Evolutionary conservation across 768 basidiomycete species (phyloP).

Genomic region (Hericium coralloides): DNA sequence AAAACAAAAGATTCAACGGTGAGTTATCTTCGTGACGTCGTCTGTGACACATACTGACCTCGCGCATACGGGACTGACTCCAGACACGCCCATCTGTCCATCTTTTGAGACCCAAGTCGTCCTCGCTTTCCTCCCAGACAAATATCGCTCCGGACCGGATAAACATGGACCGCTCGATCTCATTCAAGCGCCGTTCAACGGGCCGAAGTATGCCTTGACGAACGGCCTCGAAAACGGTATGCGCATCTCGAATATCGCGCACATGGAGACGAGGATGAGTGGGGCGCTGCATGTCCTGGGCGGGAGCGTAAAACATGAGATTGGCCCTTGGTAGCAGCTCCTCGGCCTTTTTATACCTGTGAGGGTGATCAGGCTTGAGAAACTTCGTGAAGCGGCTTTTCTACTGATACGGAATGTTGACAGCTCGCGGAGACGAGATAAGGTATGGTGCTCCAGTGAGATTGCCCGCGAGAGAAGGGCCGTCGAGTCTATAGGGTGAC

Average conservation of each 20-base stretch:
- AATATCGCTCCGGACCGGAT: conserved; percentile 57
- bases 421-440: conserved; percentile 10
- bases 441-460: conserved; percentile 10
- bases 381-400: conserved; percentile 14
- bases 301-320: conserved; percentile 28
- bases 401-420: conserved; percentile 10
- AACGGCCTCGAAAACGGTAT: conserved; percentile 58
- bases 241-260: conserved; percentile 56
- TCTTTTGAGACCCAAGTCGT: conserved; percentile 54
- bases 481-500: neutral
- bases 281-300: conserved; percentile 45
- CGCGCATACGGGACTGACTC: conserved; percentile 61
- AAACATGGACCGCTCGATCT: conserved; percentile 44
- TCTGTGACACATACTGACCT: conserved; percentile 25
- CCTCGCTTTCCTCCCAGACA: conserved; percentile 64
- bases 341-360: conserved; percentile 8
- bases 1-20: neutral
- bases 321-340: conserved; percentile 1
- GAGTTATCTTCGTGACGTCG: neutral
- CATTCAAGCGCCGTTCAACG: conserved; percentile 50
- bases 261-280: conserved; percentile 60
- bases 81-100: conserved; percentile 68
- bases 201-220: conserved; percentile 41
- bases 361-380: conserved; percentile 8
- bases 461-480: conserved; percentile 3